These are phyloP conservation scores for Diaporthe sp. DNA, from an alignment of 2,329 filamentous ascomycete genomes.

Conservation along the genomic window DNA sequence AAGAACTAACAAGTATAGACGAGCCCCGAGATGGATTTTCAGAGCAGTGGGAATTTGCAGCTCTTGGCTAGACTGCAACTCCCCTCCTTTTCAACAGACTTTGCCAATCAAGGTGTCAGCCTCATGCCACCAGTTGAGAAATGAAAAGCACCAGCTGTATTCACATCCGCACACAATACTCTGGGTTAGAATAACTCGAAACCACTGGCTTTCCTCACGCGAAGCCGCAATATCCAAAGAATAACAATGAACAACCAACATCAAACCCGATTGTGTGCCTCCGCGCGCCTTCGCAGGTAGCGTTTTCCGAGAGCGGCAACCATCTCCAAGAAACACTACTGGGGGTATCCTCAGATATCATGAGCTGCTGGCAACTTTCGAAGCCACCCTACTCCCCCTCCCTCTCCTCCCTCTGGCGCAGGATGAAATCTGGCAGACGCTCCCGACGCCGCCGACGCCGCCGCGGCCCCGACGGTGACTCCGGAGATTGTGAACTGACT, in stretches of 20 bases:
- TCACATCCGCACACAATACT: not conserved
- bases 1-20: not conserved
- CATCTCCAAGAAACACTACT: not conserved
- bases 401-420: not conserved
- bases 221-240: not conserved
- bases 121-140: not conserved
- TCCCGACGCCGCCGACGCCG: no score
- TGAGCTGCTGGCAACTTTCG: not conserved
- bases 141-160: no score
- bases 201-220: not conserved
- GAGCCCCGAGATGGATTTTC: not conserved
- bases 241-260: not conserved
- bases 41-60: not conserved
- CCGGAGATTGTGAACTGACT: no score
- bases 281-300: no score
- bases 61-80: no score
- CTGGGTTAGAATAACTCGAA: not conserved
- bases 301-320: not conserved
- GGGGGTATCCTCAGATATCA: not conserved
- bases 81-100: no score
- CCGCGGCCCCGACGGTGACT: no score
- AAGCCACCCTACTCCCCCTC: not conserved
- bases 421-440: no score
- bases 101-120: no score
- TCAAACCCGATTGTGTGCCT: not conserved